These are phyloP conservation scores for Nymphaea colorata DNA, from an alignment of 164 flowering plant species.

Conservation along the genomic window DNA sequence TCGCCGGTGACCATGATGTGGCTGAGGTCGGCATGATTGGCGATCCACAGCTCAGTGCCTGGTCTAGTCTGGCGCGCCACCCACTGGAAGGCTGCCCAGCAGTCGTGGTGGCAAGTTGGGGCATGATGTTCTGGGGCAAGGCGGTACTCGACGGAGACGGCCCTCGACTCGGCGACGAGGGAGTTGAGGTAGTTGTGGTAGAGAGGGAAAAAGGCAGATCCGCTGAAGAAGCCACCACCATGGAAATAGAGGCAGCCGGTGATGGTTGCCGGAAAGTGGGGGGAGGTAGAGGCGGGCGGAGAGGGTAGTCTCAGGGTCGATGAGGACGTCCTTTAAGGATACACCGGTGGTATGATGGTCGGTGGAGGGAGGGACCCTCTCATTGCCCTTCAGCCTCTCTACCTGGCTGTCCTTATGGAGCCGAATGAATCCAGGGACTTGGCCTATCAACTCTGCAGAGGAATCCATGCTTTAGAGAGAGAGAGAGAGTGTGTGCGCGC, in stretches of 20 bases:
- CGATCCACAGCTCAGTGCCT: background rate
- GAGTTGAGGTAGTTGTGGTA: constrained; percentile 18
- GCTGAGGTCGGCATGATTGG: background rate
- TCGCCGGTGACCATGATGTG: background rate
- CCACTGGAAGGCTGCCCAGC: constrained; percentile 50
- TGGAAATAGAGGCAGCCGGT: constrained; percentile 18
- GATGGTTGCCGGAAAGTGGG: background rate
- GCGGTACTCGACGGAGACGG: constrained; percentile 42
- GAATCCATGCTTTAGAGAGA: too few relatives aligned
- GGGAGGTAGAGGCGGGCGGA: constrained; percentile 35
- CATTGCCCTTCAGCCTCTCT: constrained; percentile 13
- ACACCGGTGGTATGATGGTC: constrained; percentile 12
- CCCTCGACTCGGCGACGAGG: constrained; percentile 17
- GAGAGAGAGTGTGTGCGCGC: too few relatives aligned
- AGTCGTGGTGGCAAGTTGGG: constrained; percentile 39
- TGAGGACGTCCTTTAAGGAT: constrained; percentile 21
- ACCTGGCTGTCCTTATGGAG: constrained; percentile 16
- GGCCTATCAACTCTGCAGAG: constrained; percentile 10
- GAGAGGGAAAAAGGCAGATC: constrained; percentile 13
- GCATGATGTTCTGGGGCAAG: constrained; percentile 40
- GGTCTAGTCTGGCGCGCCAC: constrained; percentile 18
- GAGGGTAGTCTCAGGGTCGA: constrained; percentile 10
- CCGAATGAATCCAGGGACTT: constrained; percentile 12
- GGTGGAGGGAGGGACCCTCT: constrained; percentile 13
- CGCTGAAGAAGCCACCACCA: constrained; percentile 29